A percentile compares a stretch with the other conserved stretches of the same genome.
Evolutionary conservation across 768 basidiomycete genomes (phyloP).

Genomic region (Clavaria fumosa): DNA sequence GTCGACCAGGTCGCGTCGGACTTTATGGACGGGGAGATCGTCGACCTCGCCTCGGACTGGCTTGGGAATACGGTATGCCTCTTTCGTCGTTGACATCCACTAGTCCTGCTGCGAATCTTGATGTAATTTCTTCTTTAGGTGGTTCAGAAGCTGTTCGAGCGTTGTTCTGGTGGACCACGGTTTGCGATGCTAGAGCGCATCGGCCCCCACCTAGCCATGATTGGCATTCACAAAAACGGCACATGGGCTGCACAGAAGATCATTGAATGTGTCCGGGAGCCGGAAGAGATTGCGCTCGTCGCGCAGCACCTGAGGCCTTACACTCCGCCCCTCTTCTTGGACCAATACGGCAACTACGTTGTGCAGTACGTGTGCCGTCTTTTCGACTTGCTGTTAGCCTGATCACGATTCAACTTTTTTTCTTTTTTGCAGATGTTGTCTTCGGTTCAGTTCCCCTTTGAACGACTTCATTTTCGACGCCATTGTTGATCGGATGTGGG

Average conservation of each 20-base stretch:
- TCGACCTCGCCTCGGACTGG: slow-evolving; percentile 94
- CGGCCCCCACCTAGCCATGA: slow-evolving; percentile 86
- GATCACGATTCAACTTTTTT: neutral
- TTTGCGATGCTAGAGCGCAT: slow-evolving; percentile 90
- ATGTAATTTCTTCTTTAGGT: slow-evolving; percentile 38
- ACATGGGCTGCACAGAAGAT: slow-evolving; percentile 99
- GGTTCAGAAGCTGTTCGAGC: slow-evolving; percentile 94
- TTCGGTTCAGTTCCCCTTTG: slow-evolving; percentile 77
- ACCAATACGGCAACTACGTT: slow-evolving; percentile 89
- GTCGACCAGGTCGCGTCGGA: slow-evolving; percentile 83
- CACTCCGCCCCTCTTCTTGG: slow-evolving; percentile 82
- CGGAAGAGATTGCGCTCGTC: slow-evolving; percentile 76
- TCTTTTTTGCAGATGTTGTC: slow-evolving; percentile 48
- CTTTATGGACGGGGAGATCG: slow-evolving; percentile 87
- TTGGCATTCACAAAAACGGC: slow-evolving; percentile 98
- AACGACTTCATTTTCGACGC: slow-evolving; percentile 97
- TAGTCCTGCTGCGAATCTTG: slow-evolving; percentile 3
- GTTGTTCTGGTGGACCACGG: slow-evolving; percentile 60
- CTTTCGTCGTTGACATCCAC: neutral
- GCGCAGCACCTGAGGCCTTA: slow-evolving; percentile 82
- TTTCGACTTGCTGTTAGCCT: neutral
- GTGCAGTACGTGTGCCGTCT: slow-evolving; percentile 52
- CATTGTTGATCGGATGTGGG: slow-evolving; percentile 97
- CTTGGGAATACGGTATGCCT: slow-evolving; percentile 80
- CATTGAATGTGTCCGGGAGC: slow-evolving; percentile 82